phyloP scores from a whole-genome alignment of 2,329 filamentous ascomycete species.

The Ramularia endophylla region DNA sequence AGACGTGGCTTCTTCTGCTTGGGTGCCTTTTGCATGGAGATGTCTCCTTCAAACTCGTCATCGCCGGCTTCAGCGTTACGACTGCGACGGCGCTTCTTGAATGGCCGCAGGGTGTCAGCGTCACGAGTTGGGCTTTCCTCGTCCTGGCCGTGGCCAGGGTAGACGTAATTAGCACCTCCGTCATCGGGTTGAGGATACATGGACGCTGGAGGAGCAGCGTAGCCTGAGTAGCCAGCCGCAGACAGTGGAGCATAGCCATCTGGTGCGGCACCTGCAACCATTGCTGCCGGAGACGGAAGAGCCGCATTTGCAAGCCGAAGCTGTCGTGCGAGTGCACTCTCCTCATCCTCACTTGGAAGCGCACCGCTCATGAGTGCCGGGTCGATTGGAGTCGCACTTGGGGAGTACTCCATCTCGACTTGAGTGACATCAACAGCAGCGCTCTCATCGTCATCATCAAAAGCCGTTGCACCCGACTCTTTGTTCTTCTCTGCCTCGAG shows the following conservation, averaged over 20 bases:
- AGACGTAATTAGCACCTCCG: conserved; percentile 21
- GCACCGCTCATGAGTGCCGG: conserved; percentile 26
- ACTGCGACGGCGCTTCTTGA: conserved; percentile 23
- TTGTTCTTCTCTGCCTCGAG: conserved; percentile 51
- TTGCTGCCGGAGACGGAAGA: conserved; percentile 70
- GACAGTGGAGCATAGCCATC: conserved; percentile 30
- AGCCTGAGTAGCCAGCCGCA: conserved; percentile 24
- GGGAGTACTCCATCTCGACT: conserved; percentile 39
- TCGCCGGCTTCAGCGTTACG: conserved; percentile 19
- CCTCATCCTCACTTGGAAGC: conserved; percentile 19
- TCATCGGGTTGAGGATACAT: conserved; percentile 28
- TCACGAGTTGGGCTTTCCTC: conserved; percentile 28
- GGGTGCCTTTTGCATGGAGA: conserved; percentile 32
- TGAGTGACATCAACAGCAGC: conserved; percentile 29
- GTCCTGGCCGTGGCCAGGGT: conserved; percentile 19
- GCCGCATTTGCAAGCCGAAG: conserved; percentile 27
- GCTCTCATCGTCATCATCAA: conserved; percentile 40
- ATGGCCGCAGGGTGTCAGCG: conserved; percentile 17
- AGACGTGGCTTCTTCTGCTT: conserved; percentile 31
- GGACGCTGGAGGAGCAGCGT: conserved; percentile 21
- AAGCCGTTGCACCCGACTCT: conserved; percentile 32
- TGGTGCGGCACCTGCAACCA: conserved; percentile 57
- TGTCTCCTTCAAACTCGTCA: conserved; percentile 30
- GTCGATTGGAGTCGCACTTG: conserved; percentile 30
- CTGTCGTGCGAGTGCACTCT: conserved; percentile 23